phyloP scores from a whole-genome alignment of 2,329 filamentous ascomycete species.

The Eurotiales sp. region DNA sequence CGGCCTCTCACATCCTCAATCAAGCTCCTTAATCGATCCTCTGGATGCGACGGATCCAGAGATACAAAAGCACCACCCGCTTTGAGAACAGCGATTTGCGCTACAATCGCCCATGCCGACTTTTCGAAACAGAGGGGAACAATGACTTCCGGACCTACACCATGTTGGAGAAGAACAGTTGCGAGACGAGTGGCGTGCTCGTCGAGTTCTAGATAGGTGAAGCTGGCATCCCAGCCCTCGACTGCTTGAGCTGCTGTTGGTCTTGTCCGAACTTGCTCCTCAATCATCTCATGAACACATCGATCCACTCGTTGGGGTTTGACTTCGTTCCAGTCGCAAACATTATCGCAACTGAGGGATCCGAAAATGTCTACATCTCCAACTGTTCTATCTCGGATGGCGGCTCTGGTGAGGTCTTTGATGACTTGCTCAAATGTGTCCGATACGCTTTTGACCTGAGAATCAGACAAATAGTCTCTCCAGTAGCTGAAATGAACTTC shows the following conservation, averaged over 20 bases:
- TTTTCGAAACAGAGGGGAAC: constrained; percentile 43
- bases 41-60: constrained; percentile 39
- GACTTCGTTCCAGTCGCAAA: constrained; percentile 32
- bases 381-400: constrained; percentile 17
- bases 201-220: constrained; percentile 37
- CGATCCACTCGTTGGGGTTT: constrained; percentile 27
- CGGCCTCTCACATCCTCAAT: constrained; percentile 33
- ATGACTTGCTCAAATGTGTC: constrained; percentile 32
- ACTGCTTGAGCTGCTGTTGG: constrained; percentile 25
- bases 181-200: constrained; percentile 35
- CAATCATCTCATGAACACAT: constrained; percentile 36
- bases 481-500: constrained; percentile 52
- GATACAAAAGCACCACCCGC: constrained; percentile 42
- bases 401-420: constrained; percentile 22
- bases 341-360: constrained; percentile 26
- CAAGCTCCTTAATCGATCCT: constrained; percentile 32
- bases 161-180: constrained; percentile 33
- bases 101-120: constrained; percentile 41
- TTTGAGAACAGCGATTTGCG: constrained; percentile 40
- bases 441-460: constrained; percentile 28
- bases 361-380: constrained; percentile 30
- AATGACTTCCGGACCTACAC: constrained; percentile 37
- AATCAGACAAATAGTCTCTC: constrained; percentile 47
- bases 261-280: constrained; percentile 25
- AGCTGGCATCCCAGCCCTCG: constrained; percentile 33